These are phyloP conservation scores for Solanum peruvianum DNA, from an alignment of 257 asterid genomes.

Conservation along the genomic window DNA sequence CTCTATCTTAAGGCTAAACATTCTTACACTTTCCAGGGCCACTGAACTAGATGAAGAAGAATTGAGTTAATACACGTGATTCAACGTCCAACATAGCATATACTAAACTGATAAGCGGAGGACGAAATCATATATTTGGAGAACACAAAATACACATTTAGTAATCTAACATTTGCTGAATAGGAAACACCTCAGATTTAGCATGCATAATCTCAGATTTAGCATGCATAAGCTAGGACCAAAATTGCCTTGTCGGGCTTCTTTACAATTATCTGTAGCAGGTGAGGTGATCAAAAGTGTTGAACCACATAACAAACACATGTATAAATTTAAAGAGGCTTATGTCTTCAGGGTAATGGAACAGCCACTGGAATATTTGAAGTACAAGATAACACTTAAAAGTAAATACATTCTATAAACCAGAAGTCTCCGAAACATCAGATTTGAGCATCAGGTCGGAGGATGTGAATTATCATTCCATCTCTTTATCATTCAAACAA, in stretches of 20 bases:
- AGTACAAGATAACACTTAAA: neutral
- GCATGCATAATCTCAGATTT: neutral
- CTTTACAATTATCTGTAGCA: neutral
- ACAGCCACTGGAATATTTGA: neutral
- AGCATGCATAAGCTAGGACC: neutral
- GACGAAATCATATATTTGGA: neutral
- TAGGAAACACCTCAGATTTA: neutral
- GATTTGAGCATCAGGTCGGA: neutral
- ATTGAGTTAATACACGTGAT: neutral
- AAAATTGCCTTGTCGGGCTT: neutral
- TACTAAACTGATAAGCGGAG: neutral
- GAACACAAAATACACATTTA: neutral
- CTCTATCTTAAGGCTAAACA: neutral
- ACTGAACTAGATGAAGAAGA: neutral
- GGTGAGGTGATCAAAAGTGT: neutral
- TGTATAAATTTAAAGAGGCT: neutral
- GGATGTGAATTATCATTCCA: neutral
- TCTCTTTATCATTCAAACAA: neutral
- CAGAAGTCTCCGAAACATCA: neutral
- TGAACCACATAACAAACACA: neutral
- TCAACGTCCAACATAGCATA: neutral
- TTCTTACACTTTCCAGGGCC: neutral
- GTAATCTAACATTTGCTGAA: neutral
- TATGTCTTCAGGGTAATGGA: neutral
- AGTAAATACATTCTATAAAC: neutral